phyloP scores from a whole-genome alignment of 2,329 filamentous ascomycete genomes.

The Colletotrichum simmondsii region DNA sequence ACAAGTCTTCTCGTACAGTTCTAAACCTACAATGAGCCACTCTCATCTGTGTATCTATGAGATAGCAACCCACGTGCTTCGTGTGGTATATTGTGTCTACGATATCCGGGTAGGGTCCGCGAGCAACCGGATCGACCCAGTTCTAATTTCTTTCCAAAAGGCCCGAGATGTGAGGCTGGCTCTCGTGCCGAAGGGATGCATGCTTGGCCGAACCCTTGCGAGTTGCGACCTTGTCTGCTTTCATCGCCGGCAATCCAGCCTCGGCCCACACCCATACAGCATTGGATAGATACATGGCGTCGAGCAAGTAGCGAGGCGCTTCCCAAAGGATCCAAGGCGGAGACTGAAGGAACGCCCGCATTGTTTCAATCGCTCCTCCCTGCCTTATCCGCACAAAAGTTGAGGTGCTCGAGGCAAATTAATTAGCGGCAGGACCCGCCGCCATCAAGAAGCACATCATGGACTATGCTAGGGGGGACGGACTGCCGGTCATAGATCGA shows the following conservation, averaged over 20 bases:
- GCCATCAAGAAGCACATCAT: neutral
- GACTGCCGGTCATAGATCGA: neutral
- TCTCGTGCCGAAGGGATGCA: neutral
- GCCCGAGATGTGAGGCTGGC: neutral
- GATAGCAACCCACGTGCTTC: too few species aligned
- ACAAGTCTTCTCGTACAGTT: too few species aligned
- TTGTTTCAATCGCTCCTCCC: neutral
- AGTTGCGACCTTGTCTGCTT: neutral
- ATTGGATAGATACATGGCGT: neutral
- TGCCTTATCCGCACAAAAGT: neutral
- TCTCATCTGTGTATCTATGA: too few species aligned
- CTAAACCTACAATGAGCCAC: too few species aligned
- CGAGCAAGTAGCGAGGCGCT: neutral
- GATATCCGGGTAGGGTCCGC: too few species aligned
- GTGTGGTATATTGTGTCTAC: too few species aligned
- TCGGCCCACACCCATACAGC: neutral
- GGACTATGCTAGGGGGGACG: too few species aligned
- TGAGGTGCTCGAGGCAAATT: neutral
- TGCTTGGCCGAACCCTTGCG: neutral
- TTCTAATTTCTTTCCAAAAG: neutral
- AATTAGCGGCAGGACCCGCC: neutral
- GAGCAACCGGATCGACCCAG: neutral
- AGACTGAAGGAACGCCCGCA: neutral
- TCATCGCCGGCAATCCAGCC: neutral
- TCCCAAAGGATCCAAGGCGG: neutral